Base-by-base conservation (phyloP, 495 filamentous ascomycete species). In the Penicillium lagena region DNA sequence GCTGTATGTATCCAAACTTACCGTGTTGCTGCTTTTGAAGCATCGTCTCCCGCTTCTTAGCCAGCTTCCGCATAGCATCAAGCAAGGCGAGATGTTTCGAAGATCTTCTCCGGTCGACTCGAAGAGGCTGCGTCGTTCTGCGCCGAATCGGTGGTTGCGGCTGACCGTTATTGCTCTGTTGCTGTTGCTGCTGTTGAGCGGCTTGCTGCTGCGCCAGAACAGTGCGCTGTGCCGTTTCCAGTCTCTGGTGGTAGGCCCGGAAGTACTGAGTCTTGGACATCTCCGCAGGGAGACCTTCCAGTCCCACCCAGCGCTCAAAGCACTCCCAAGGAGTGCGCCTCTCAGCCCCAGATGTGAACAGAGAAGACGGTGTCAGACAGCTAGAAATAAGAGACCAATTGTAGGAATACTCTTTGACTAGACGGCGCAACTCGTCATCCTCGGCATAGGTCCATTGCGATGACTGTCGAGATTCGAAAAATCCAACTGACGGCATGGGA, bases 311-410 rank as follows among this genome's bases (percentile, higher is more conserved):
- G 32, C 94, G 81, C 60, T 98, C 93, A 55, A 97, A 98, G 57
- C 93, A 98, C 67, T 98, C 93, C 93, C 93, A 98, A 6, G 93
- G 90, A 4, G 94, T 97, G 39, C 93, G 78, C 43, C 93, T 80
- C 56, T 96, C 94, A 9, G 88, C 80, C 11, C 86, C 85, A 38
- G 91, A 90, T 15, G 83, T 79, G 56, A 85, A 94, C 29, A 77
- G 51, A 4, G 87, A 93, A 37, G 79, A 77, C n/a, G 81, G 75
- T 0, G 80, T 76, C 34, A 96, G 68, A 47, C 88, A 83, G 48
- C 75, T 83, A 6, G 89, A 86, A 37, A 97, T 94, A 7, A 98
- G 71, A 9, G 89, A 88, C 93, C 93, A 98, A 58, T 98, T 97
- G 64, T 96, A 96, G 0, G 88, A 86, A 56, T 90, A 95, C 44